Conservation (phyloP, 345 rosid species). For the Atalantia buxifolia region DNA sequence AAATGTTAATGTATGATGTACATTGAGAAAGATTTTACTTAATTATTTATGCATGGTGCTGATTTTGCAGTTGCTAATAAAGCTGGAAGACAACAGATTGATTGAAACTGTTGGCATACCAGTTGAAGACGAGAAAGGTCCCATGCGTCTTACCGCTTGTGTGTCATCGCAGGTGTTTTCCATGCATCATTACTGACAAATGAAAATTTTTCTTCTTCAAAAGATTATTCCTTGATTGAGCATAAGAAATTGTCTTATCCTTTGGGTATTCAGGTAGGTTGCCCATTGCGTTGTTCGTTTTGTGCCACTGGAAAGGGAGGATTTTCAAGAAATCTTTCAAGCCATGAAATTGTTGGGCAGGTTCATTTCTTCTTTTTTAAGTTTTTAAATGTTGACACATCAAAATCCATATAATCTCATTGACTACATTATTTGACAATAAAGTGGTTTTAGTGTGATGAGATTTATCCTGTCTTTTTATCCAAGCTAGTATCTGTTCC, state of each 20-base stretch:
- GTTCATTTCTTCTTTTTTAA: conserved; percentile 24
- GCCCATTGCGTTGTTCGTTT: conserved; percentile 94
- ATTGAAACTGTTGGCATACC: conserved; percentile 99
- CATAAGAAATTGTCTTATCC: background rate
- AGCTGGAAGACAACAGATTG: conserved; percentile 80
- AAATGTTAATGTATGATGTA: background rate
- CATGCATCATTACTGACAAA: background rate
- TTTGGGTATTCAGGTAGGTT: conserved; percentile 68
- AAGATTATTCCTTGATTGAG: background rate
- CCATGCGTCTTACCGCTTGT: conserved; percentile 87
- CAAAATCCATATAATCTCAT: background rate
- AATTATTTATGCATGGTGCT: background rate
- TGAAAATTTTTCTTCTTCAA: background rate
- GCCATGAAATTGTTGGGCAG: conserved; percentile 96
- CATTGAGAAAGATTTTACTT: background rate
- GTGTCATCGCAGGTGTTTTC: conserved; percentile 84
- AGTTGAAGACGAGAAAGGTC: conserved; percentile 72
- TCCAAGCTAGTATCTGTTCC: background rate
- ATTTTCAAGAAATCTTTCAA: conserved; percentile 78
- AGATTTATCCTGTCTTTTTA: background rate
- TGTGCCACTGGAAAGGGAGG: conserved; percentile 99
- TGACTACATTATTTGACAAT: background rate
- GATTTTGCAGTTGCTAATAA: conserved; percentile 59
- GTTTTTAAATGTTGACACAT: conserved; percentile 4
- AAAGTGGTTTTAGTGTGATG: background rate